Evolutionary conservation across 2,329 filamentous ascomycete species (phyloP), one percentile per base, ranked within the genome.

Genomic region (Paraphaeosphaeria minitans): DNA sequence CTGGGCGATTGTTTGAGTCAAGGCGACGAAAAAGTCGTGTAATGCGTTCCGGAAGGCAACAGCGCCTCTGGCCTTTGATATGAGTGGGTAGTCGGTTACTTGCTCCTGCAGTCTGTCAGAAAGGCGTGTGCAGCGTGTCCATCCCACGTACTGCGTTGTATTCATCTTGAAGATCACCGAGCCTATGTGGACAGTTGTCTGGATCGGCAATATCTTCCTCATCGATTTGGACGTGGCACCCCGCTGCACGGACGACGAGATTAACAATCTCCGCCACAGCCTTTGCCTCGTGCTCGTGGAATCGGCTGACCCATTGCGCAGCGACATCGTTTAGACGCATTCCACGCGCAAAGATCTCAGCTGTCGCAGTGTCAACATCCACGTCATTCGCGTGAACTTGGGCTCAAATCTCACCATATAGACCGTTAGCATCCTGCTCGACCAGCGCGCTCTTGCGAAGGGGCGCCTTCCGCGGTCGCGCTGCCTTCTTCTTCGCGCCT

Each of bases 41-140:
- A 99, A 82, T 48, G 89, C 84, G 41, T 89, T 84, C 63, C 92
- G 90, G 78, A 98, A 97, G 27, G 89, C 86, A 64, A 87, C 86
- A 63, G 87, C 90, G 58, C 87, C 87, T 75, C 90, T 94, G 41
- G 88, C 85, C 77, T 89, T 93, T 16, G 92, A 90, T 58, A 96
- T 90, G 46, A 99, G 85, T 41, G 95, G 95, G 71, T 99, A 99
- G 50, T 98, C 95, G 33, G 90, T 89, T 51, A 94, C 89, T 73
- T 90, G 87, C 83, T 90, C 85, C 81, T 89, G 61, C 51, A 29
- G 29, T 33, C 45, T 49, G 57, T 75, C 62, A 64, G 58, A 46
- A 50, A 55, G 53, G 55, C 39, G 27, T 21, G 43, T 22, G 43
- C 31, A 12, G 29, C 24, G 19, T n/a, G 2, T 24, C 16, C 13